Evolutionary conservation across 2,329 filamentous ascomycete genomes (phyloP), one percentile per base, ranked within the genome.

Genomic region (Fusarium penzigii): DNA sequence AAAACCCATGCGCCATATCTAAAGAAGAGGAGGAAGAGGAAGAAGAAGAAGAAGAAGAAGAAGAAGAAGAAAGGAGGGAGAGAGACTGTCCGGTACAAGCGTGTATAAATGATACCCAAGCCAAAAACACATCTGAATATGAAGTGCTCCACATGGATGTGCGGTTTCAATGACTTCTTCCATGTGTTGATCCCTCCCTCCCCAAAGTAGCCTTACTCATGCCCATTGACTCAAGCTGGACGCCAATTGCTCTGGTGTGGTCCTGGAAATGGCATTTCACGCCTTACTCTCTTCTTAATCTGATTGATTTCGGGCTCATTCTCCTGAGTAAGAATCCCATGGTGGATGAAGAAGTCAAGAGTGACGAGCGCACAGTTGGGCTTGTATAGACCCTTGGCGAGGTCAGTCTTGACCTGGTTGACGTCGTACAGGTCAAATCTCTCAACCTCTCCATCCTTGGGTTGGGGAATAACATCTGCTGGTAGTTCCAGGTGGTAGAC

Each of bases 361-460:
- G 94, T 75, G 44, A 96, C 83, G 52, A 94, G 70, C 13, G 89
- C 88, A 71, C 92, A 97, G 70, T 97, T 97, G 2, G 92, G 89
- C 77, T 99, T 99, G 77, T 93, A 99, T 62, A 87, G 82, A 13
- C 89, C 90, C 47, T 77, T 75, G 14, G 79, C 80, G 66, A 99
- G 75, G 42, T 87, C 85, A 51, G 79, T 76, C 70, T 86, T 82
- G 42, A 95, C 83, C 71, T 96, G 82, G n/a, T 88, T 83, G 39
- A 97, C 79, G 2, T 81, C 85, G 81, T 85, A 86, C 52, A 97
- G 77, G 67, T 84, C 82, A 69, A 97, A 97, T 55, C 85, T 83
- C 65, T 92, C 90, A 5, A 96, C 94, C 75, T 99, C 94, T 48
- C 88, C 86, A 70, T 99, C 94, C 52, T 88, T 87, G 16, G 93